Evolutionary conservation across 352 stramenopile genomes (phyloP).

Genomic region (Phytophthora quininea): DNA sequence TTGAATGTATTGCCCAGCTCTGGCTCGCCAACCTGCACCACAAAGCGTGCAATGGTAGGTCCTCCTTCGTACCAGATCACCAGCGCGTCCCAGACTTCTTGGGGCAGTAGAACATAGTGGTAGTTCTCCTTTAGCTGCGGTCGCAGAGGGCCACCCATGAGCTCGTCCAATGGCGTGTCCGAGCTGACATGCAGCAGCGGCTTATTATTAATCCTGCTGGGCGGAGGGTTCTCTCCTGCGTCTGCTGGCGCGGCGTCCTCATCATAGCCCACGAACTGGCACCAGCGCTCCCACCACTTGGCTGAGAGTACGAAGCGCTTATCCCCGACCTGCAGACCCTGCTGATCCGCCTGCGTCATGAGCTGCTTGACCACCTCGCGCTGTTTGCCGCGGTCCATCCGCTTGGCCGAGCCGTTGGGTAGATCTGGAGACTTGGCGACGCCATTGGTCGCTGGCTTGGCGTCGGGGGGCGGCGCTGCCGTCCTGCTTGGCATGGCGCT

Average conservation of each 20-base stretch:
- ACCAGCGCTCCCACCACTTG: conserved; percentile 88
- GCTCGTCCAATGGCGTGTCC: conserved; percentile 57
- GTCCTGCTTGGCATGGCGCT: conserved; percentile 54
- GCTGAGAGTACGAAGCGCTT: conserved; percentile 78
- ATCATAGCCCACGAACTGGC: conserved; percentile 70
- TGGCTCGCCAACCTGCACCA: conserved; percentile 66
- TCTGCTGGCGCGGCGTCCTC: conserved; percentile 16
- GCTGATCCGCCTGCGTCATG: conserved; percentile 64
- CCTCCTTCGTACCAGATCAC: conserved; percentile 72
- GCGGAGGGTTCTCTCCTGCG: conserved; percentile 23
- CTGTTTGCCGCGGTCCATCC: conserved; percentile 49
- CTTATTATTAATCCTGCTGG: conserved; percentile 70
- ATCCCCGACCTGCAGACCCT: conserved; percentile 76
- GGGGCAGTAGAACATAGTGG: conserved; percentile 73
- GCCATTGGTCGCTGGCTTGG: background rate
- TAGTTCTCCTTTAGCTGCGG: conserved; percentile 76
- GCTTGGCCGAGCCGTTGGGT: conserved; percentile 20
- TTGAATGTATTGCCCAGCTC: conserved; percentile 65
- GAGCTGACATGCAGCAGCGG: conserved; percentile 59
- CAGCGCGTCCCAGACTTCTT: conserved; percentile 82
- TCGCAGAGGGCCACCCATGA: conserved; percentile 70
- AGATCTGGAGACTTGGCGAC: background rate
- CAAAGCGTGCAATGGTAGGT: conserved; percentile 75
- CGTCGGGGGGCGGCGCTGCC: conserved; percentile 9
- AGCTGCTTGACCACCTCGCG: conserved; percentile 60